phyloP scores from a whole-genome alignment of 768 basidiomycete genomes.

The Psilocybe subaeruginosa region DNA sequence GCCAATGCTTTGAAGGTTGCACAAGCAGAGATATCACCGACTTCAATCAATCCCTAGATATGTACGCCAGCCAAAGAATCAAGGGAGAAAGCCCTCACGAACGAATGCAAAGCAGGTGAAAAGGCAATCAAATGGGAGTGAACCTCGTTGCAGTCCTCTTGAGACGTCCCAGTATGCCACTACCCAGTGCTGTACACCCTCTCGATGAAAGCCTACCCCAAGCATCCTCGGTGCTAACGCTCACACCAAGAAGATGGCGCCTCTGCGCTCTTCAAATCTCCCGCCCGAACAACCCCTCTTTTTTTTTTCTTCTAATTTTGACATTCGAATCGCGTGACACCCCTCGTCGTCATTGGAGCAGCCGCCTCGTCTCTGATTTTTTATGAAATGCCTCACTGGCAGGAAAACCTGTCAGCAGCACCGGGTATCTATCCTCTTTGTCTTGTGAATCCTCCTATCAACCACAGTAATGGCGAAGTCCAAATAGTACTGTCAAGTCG shows the following conservation, averaged over 20 bases:
- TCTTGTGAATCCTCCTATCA: background rate
- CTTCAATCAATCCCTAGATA: conserved; percentile 4
- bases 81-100: background rate
- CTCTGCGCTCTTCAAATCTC: conserved; percentile 32
- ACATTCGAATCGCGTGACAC: conserved; percentile 20
- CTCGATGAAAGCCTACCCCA: background rate
- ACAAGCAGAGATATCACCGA: conserved; percentile 9
- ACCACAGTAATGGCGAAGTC: background rate
- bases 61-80: background rate
- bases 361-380: conserved; percentile 1
- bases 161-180: background rate
- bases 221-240: conserved; percentile 4
- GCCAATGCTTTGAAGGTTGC: background rate
- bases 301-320: conserved; percentile 18
- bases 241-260: conserved; percentile 26
- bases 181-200: background rate
- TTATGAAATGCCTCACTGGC: background rate
- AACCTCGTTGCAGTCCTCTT: background rate
- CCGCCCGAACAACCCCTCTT: background rate
- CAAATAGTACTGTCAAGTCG: background rate
- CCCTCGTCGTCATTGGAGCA: conserved; percentile 6
- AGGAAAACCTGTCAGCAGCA: too few relatives aligned
- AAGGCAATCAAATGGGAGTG: background rate
- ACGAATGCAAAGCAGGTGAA: background rate
- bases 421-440: background rate